phyloP scores from a whole-genome alignment of 2,329 filamentous ascomycete species.

The Fusarium dimerum region DNA sequence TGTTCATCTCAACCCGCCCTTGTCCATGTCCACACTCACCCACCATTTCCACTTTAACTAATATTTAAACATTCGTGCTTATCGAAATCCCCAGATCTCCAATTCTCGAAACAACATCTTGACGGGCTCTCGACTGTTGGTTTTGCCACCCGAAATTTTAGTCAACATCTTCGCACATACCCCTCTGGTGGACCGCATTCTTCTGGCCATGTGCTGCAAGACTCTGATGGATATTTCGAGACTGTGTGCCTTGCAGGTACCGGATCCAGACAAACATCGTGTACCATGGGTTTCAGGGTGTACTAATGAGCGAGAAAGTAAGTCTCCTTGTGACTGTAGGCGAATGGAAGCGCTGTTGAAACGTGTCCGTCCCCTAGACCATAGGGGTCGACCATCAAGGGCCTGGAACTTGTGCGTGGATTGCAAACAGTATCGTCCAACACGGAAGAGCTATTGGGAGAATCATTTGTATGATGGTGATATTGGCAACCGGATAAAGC shows the following conservation, averaged over 20 bases:
- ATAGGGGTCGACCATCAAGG: slow-evolving; percentile 10
- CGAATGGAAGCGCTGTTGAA: slow-evolving; percentile 15
- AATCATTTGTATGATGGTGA: not conserved
- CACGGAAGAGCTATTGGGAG: slow-evolving; percentile 23
- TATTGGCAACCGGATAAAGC: slow-evolving; percentile 8
- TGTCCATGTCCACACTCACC: not conserved
- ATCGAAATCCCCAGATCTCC: no score
- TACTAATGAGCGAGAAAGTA: no score
- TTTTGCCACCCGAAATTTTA: slow-evolving; percentile 31
- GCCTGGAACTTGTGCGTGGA: slow-evolving; percentile 24
- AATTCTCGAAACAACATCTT: no score
- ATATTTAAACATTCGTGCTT: no score
- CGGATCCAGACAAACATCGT: slow-evolving; percentile 12
- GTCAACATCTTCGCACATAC: slow-evolving; percentile 21
- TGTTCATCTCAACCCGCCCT: not conserved
- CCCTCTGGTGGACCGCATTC: slow-evolving; percentile 11
- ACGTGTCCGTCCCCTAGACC: slow-evolving; percentile 16
- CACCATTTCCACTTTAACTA: slow-evolving; percentile 5
- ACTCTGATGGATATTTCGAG: slow-evolving; percentile 19
- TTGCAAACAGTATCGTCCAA: slow-evolving; percentile 24
- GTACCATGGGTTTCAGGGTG: slow-evolving; percentile 4
- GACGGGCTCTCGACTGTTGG: slow-evolving; percentile 10
- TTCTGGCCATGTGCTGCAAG: slow-evolving; percentile 25
- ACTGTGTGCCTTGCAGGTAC: slow-evolving; percentile 15
- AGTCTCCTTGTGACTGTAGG: slow-evolving; percentile 11